Percentiles rank a stretch among this genome's conserved stretches.
These are phyloP conservation scores for Nicotiana paniculata DNA, from an alignment of 257 asterid genomes.

Conservation along the genomic window DNA sequence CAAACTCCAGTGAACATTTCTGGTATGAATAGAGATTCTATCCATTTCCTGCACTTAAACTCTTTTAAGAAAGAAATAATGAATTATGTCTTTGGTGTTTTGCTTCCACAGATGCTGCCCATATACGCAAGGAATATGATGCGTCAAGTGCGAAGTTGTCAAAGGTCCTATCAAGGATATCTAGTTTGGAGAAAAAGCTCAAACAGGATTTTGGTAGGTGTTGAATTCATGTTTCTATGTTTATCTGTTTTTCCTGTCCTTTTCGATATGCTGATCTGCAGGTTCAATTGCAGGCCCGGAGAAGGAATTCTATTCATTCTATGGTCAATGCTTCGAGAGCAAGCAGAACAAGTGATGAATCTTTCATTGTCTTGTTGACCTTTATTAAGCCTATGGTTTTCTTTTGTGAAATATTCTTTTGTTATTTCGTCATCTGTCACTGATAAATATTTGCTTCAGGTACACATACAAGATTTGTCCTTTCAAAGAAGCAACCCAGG, in stretches of 20 bases:
- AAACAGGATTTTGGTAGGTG: constrained; percentile 83
- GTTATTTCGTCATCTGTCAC: constrained; percentile 7
- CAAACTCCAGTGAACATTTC: constrained; percentile 79
- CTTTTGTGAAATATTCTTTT: constrained; percentile 7
- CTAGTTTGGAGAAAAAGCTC: constrained; percentile 73
- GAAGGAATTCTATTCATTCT: constrained; percentile 85
- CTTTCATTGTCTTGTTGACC: constrained; percentile 16
- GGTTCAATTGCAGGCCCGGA: constrained; percentile 67
- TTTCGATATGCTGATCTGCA: constrained; percentile 15
- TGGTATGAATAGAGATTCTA: constrained; percentile 44
- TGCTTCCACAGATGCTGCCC: constrained; percentile 64
- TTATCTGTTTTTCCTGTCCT: not conserved
- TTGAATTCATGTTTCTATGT: not conserved
- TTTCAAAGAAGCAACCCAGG: constrained; percentile 88
- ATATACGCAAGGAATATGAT: constrained; percentile 79
- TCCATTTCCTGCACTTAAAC: constrained; percentile 5
- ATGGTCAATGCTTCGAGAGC: constrained; percentile 90
- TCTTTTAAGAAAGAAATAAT: constrained; percentile 6
- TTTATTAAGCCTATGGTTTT: not conserved
- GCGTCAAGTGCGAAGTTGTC: constrained; percentile 74
- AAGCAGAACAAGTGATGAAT: constrained; percentile 74
- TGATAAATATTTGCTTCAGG: constrained; percentile 41
- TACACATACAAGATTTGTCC: constrained; percentile 92
- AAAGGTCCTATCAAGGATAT: constrained; percentile 83
- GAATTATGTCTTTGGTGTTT: constrained; percentile 17